phyloP scores from a whole-genome alignment of 768 basidiomycete species.

The Galerina sulciceps region DNA sequence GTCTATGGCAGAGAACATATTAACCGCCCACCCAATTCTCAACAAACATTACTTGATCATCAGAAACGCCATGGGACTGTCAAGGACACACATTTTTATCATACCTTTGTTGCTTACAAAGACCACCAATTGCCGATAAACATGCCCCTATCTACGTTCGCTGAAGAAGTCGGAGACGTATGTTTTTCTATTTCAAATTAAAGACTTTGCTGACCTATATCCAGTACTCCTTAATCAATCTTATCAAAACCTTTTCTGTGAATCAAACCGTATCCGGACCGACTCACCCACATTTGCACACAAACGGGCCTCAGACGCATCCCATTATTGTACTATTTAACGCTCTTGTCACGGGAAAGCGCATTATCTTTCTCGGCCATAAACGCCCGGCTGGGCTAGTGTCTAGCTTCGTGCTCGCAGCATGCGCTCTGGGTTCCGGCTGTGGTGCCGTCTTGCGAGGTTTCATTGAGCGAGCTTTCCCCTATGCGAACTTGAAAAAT shows the following conservation, averaged over 20 bases:
- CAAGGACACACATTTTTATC: conserved; percentile 95
- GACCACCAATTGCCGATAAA: conserved; percentile 87
- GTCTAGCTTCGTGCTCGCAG: conserved; percentile 89
- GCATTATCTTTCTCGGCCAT: conserved; percentile 95
- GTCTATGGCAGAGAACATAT: conserved; percentile 45
- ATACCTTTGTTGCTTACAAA: conserved; percentile 84
- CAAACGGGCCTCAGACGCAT: conserved; percentile 87
- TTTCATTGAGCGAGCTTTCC: conserved; percentile 91
- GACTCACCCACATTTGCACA: conserved; percentile 90
- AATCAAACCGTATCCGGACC: conserved; percentile 69
- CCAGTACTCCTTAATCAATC: conserved; percentile 90
- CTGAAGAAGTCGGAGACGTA: conserved; percentile 97
- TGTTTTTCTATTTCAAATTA: conserved; percentile 25
- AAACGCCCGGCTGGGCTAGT: conserved; percentile 89
- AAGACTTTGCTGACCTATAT: conserved; percentile 6
- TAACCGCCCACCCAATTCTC: conserved; percentile 36
- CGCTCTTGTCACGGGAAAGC: conserved; percentile 91
- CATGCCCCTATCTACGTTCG: conserved; percentile 86
- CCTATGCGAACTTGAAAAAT: conserved; percentile 90
- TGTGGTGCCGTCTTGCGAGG: conserved; percentile 85
- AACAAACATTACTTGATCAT: conserved; percentile 49
- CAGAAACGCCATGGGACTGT: conserved; percentile 51
- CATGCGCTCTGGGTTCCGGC: conserved; percentile 92
- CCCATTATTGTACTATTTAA: conserved; percentile 97
- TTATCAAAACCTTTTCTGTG: conserved; percentile 81